Evolutionary conservation across 2,329 filamentous ascomycete genomes (phyloP).

Genomic region (Trichoderma arundinaceum): DNA sequence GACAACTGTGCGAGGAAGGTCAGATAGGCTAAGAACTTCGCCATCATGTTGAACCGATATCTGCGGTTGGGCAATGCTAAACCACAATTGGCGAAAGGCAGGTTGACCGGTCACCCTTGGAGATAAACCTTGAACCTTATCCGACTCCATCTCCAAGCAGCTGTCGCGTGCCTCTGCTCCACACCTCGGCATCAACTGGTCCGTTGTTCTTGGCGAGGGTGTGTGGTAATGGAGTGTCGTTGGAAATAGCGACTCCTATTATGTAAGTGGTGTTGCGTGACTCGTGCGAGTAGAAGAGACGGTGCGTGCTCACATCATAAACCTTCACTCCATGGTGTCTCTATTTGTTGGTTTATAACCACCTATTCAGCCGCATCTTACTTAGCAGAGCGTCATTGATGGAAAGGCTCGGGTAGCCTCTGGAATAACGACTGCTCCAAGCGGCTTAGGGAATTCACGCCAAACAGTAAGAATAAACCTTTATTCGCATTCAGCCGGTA

Average conservation of each 20-base stretch:
- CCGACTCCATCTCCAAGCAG: constrained; percentile 7
- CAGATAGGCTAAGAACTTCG: neutral
- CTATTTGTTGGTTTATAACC: neutral
- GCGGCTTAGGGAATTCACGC: neutral
- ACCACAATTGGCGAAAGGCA: neutral
- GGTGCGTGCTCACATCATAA: constrained; percentile 16
- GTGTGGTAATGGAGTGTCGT: neutral
- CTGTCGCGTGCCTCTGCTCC: constrained; percentile 27
- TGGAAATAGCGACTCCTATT: neutral
- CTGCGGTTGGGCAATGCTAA: neutral
- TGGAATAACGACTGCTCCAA: neutral
- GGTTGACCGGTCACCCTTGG: neutral
- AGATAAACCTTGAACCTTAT: neutral
- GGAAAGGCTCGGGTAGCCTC: neutral
- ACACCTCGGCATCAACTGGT: constrained; percentile 10
- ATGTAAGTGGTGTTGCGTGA: constrained; percentile 16
- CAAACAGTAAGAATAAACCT: neutral
- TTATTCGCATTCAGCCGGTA: neutral
- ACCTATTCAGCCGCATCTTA: neutral
- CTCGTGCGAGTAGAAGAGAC: neutral
- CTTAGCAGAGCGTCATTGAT: neutral
- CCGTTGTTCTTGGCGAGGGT: constrained; percentile 2
- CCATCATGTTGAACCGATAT: neutral
- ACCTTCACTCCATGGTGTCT: constrained; percentile 13
- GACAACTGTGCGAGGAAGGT: neutral